Conservation (phyloP, 1,284 basidiomycete species). For the Boletus putidus region DNA sequence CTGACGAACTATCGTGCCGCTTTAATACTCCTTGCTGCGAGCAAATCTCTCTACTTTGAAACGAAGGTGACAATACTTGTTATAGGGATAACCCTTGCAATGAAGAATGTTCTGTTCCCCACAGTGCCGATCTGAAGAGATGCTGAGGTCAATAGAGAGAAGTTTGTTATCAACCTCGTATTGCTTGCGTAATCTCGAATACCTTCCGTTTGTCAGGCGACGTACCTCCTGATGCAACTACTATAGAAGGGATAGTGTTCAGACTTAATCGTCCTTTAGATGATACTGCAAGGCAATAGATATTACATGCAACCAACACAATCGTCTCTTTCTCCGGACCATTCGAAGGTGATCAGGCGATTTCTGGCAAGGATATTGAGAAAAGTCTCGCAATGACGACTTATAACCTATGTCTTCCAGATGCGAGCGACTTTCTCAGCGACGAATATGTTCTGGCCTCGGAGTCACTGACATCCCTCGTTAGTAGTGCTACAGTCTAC, state of each 20-base stretch:
- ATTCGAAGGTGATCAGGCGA: background rate
- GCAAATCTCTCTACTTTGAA: background rate
- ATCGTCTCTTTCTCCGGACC: background rate
- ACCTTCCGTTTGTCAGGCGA: background rate
- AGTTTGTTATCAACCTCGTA: conserved; percentile 8
- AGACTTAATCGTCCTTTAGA: conserved; percentile 12
- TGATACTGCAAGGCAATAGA: conserved; percentile 2
- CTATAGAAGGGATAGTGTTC: conserved; percentile 6
- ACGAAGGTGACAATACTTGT: conserved; percentile 3
- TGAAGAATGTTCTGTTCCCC: background rate
- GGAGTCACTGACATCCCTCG: conserved; percentile 3
- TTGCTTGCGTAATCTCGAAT: background rate
- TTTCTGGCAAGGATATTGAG: background rate
- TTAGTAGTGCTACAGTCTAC: background rate
- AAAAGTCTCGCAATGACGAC: background rate
- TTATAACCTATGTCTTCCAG: background rate
- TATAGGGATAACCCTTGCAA: background rate
- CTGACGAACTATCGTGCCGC: conserved; percentile 4
- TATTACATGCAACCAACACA: background rate
- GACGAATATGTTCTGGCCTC: background rate
- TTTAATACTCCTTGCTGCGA: background rate
- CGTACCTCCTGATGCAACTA: background rate
- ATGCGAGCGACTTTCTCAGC: background rate
- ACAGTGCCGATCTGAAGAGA: conserved; percentile 12
- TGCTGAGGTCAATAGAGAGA: conserved; percentile 6